Base-by-base conservation (phyloP, 2,329 filamentous ascomycete species). In the Ramichloridium luteum region DNA sequence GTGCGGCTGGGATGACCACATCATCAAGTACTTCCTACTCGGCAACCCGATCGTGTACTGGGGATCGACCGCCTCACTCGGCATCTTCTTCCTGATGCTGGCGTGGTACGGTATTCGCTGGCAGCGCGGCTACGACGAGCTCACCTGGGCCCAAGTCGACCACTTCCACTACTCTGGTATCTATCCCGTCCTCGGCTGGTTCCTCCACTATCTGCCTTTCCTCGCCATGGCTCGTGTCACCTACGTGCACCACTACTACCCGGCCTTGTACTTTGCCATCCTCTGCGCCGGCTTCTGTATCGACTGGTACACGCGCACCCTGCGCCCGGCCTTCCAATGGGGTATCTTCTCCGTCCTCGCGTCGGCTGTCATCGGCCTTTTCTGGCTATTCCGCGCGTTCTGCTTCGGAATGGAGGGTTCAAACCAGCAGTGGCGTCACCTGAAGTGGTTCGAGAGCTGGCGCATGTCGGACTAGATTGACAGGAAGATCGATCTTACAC, bases 181-280 rank as follows among this genome's bases (percentile, higher is more conserved):
- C 36, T 98, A 98, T 59, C 88, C 90, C 6, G 67, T 88, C 35
- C 70, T 90, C 34, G 90, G 90, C 40, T 98, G 90, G 90, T 77
- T 93, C 60, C 70, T 98, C 29, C 90, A 98, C 62, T 98, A 94
- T 57, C 63, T 93, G 40, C 90, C 90, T 1, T 98, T 96, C 60
- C 74, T 93, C 50, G 75, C 90, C 53, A 98, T 98, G 92, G 90
- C 85, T 8, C 83, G 90, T 68, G 90, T 98, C 39, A 98, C 90
- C 11, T 98, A 98, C 53, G 90, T 98, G 33, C 90, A 98, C 59
- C 90, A 98, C 65, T 98, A 98, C 68, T 98, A 96, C 59, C 90
- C 90, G 8, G 90, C 90, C 6, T 73, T 98, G 8, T 98, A 96
- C 67, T 98, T 96, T 57, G 86, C 90, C 48, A 93, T 98, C 44